These are phyloP conservation scores for Leccinellum luteum DNA, from an alignment of 768 basidiomycete species.

Conservation along the genomic window DNA sequence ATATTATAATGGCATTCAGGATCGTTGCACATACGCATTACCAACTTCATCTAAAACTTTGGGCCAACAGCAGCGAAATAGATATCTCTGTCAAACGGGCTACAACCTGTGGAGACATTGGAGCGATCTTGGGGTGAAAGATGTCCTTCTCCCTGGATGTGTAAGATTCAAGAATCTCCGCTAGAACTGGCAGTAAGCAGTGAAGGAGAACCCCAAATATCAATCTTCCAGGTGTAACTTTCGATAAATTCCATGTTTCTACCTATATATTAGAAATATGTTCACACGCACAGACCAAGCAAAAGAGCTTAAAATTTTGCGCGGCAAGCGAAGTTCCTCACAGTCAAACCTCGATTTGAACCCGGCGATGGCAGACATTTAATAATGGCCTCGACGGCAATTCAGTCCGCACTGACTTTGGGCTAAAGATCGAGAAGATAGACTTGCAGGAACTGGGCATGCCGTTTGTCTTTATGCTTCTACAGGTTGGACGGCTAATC, in stretches of 20 bases:
- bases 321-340: conserved; percentile 19
- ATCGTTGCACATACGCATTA: neutral
- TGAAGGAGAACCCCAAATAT: conserved; percentile 63
- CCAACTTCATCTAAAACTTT: neutral
- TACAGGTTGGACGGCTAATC: conserved; percentile 66
- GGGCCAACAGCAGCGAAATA: neutral
- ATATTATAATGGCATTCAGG: neutral
- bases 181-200: conserved; percentile 22
- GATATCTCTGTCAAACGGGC: conserved; percentile 64
- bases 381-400: conserved; percentile 22
- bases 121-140: conserved; percentile 71
- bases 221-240: conserved; percentile 71
- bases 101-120: conserved; percentile 41
- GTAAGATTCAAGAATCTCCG: conserved; percentile 54
- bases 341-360: conserved; percentile 43
- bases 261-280: conserved; percentile 7
- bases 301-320: conserved; percentile 27
- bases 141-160: conserved; percentile 53
- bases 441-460: conserved; percentile 62
- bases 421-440: conserved; percentile 49
- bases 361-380: conserved; percentile 27
- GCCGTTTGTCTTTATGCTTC: conserved; percentile 47
- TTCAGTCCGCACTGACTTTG: conserved; percentile 7
- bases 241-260: conserved; percentile 46
- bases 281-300: conserved; percentile 55